Percentiles rank a stretch among this genome's conserved stretches.
These are phyloP conservation scores for Paramyrothecium sp. DNA, from an alignment of 2,329 filamentous ascomycete genomes.

Conservation along the genomic window DNA sequence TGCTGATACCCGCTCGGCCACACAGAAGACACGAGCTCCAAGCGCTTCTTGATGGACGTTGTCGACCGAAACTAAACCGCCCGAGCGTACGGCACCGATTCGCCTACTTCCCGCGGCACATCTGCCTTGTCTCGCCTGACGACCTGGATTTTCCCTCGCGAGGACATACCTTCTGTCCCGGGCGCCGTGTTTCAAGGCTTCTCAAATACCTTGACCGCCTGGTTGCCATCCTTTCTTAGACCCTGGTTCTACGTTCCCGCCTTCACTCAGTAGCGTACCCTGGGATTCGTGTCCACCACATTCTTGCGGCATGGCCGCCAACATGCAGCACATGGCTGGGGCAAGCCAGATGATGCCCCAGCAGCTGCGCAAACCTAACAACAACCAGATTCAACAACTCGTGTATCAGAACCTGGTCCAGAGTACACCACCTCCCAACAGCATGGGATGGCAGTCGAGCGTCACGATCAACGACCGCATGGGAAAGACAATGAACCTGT, in stretches of 20 bases:
- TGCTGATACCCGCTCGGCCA: conserved; percentile 13
- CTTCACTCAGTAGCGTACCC: conserved; percentile 7
- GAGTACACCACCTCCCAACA: conserved; percentile 27
- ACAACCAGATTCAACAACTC: conserved; percentile 31
- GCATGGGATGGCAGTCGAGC: conserved; percentile 37
- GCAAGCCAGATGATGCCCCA: conserved; percentile 45
- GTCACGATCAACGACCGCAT: conserved; percentile 38
- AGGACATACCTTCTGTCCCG: no score
- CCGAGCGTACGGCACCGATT: no score
- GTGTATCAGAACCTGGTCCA: conserved; percentile 39
- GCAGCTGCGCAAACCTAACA: conserved; percentile 32
- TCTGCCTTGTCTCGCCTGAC: no score
- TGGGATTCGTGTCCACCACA: conserved; percentile 16
- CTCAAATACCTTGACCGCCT: no score
- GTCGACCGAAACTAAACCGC: no score
- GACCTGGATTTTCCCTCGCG: no score
- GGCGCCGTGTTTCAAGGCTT: no score
- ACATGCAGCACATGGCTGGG: conserved; percentile 56
- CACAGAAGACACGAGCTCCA: conserved; percentile 9
- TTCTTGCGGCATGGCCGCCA: conserved; percentile 55
- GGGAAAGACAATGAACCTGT: conserved; percentile 42
- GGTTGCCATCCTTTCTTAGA: no score
- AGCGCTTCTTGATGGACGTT: conserved; percentile 27
- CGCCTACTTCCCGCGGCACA: no score
- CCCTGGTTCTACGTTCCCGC: conserved; percentile 4